Percentiles rank a stretch among this genome's conserved stretches.
Conservation (phyloP, 805 yeast genomes). For the Pichia scutulata region DNA sequence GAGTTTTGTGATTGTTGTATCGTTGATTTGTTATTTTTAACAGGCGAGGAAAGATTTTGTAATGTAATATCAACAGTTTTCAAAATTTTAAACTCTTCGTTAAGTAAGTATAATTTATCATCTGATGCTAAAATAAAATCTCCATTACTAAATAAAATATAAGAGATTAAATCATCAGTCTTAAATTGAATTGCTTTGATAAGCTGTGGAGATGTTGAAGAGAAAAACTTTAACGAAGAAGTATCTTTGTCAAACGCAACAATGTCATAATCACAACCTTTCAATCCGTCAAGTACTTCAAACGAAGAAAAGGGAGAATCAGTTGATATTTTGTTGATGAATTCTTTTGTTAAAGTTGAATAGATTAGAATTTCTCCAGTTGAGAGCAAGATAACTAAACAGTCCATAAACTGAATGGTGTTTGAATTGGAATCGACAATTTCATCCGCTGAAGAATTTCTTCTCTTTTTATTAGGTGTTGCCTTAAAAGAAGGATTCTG, state of each 20-base stretch:
- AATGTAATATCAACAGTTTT: conserved; percentile 14
- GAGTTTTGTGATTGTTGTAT: background rate
- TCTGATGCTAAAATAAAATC: conserved; percentile 8
- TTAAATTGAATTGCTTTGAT: conserved; percentile 10
- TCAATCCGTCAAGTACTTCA: conserved; percentile 14
- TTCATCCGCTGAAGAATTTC: conserved; percentile 6
- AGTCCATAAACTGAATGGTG: conserved; percentile 5
- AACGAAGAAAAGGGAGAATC: conserved; percentile 23
- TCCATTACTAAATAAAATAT: background rate
- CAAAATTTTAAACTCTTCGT: conserved; percentile 3
- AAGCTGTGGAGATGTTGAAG: conserved; percentile 19
- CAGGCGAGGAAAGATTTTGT: background rate
- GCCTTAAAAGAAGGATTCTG: conserved; percentile 2
- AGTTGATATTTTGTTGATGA: conserved; percentile 31
- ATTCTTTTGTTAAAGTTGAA: conserved; percentile 36
- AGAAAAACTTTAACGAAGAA: conserved; percentile 20
- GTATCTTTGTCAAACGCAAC: conserved; percentile 25
- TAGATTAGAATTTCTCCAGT: conserved; percentile 36
- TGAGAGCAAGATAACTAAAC: conserved; percentile 19
- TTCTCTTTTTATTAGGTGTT: conserved; percentile 22
- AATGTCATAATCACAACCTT: conserved; percentile 15
- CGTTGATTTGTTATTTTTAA: background rate
- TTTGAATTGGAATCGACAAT: background rate
- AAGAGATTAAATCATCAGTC: conserved; percentile 12
- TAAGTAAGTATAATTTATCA: conserved; percentile 3